Evolutionary conservation across 441 rosid species (phyloP).

Genomic region (Mallotus repandus): DNA sequence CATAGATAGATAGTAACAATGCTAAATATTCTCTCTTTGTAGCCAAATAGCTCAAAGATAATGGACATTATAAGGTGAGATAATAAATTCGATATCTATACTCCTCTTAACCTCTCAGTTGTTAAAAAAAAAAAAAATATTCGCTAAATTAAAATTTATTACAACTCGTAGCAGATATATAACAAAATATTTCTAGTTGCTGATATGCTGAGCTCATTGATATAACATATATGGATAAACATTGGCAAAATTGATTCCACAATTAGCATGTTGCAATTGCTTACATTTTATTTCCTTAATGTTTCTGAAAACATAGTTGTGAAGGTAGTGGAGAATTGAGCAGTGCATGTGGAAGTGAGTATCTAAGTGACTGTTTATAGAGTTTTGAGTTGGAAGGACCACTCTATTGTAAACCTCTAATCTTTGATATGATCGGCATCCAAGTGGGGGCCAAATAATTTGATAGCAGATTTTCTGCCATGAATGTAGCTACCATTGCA

Average conservation of each 20-base stretch:
- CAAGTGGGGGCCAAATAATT: constrained; percentile 31
- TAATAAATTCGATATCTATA: too few species aligned
- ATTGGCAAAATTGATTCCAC: not conserved
- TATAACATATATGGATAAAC: not conserved
- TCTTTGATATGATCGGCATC: constrained; percentile 33
- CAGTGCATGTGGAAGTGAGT: not conserved
- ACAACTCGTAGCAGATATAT: too few species aligned
- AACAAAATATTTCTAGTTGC: too few species aligned
- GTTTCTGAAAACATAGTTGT: not conserved
- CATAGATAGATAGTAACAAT: too few species aligned
- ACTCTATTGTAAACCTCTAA: constrained; percentile 10
- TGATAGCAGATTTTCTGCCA: constrained; percentile 29
- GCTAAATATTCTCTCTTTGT: too few species aligned
- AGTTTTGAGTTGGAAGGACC: constrained; percentile 19
- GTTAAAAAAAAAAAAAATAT: too few species aligned
- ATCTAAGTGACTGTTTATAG: not conserved
- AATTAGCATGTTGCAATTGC: not conserved
- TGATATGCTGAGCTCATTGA: not conserved
- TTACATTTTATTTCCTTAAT: not conserved
- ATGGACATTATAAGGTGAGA: too few species aligned
- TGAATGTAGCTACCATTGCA: constrained; percentile 28
- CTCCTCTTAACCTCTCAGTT: too few species aligned
- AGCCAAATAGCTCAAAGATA: too few species aligned
- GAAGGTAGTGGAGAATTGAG: not conserved
- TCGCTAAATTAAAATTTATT: too few species aligned